Percentiles rank a stretch among this genome's conserved stretches.
Conservation (phyloP, 73 alveolate species). For the Stentor roeselii region DNA sequence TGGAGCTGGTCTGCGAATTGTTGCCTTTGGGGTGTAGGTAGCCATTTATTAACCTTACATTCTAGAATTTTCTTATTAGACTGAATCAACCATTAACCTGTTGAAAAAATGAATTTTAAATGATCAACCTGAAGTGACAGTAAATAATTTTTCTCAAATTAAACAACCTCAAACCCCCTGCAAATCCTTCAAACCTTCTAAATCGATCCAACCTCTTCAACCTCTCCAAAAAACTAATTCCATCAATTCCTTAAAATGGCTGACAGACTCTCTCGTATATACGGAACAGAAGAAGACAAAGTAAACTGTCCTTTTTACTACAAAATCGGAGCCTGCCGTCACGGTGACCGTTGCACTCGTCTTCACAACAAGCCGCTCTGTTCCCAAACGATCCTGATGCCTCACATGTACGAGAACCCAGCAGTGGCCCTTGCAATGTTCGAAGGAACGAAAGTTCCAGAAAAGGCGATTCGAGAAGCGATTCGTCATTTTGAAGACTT, state of each 20-base stretch:
- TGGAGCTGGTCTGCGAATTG: slow-evolving; percentile 80
- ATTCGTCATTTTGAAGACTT: slow-evolving; percentile 95
- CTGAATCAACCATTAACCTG: no score
- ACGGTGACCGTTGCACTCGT: slow-evolving; percentile 99
- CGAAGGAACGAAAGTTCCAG: slow-evolving; percentile 62
- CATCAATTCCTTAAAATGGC: no score
- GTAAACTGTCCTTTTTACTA: slow-evolving; percentile 99
- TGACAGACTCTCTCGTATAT: slow-evolving; percentile 88
- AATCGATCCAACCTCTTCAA: no score
- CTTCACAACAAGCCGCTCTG: slow-evolving; percentile 94
- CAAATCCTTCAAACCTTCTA: no score
- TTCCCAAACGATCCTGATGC: slow-evolving; percentile 93
- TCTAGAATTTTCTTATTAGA: no score
- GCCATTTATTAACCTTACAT: slow-evolving; percentile 1
- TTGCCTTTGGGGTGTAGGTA: slow-evolving; percentile 33
- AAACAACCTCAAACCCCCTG: no score
- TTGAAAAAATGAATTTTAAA: no score
- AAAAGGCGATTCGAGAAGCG: slow-evolving; percentile 60
- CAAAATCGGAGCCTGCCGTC: slow-evolving; percentile 99
- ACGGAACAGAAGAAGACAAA: slow-evolving; percentile 99
- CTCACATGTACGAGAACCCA: slow-evolving; percentile 94
- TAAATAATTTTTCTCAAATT: no score
- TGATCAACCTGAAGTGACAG: no score
- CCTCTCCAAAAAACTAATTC: no score
- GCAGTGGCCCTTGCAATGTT: slow-evolving; percentile 74